Evolutionary conservation across 2,329 filamentous ascomycete genomes (phyloP).

Genomic region (Phymatotrichopsis omnivora): DNA sequence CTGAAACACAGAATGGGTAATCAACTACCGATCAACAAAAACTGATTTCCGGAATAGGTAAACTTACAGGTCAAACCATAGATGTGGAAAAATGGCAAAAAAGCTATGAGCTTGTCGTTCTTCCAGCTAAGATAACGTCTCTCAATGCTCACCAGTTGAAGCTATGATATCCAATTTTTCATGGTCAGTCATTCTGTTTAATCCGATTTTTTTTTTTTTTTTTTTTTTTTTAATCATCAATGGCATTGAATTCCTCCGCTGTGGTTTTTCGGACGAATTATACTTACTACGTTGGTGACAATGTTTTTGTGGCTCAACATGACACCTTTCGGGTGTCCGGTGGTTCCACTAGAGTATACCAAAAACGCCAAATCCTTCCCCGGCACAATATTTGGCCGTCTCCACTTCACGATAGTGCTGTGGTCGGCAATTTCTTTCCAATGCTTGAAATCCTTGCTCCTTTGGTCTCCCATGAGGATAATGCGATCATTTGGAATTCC

Average conservation of each 20-base stretch:
- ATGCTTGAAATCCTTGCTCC: constrained; percentile 39
- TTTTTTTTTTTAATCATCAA: too few species aligned
- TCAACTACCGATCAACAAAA: not conserved
- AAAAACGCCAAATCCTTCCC: constrained; percentile 69
- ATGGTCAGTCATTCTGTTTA: not conserved
- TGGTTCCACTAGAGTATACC: constrained; percentile 84
- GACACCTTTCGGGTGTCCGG: constrained; percentile 83
- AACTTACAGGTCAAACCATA: constrained; percentile 44
- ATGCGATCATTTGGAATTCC: constrained; percentile 64
- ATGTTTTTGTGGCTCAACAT: constrained; percentile 77
- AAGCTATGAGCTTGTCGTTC: constrained; percentile 64
- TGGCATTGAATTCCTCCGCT: not conserved
- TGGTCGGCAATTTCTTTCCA: constrained; percentile 53
- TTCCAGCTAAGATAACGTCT: constrained; percentile 46
- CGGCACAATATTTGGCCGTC: constrained; percentile 47
- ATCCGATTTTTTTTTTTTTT: too few species aligned
- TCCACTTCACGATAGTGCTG: constrained; percentile 57
- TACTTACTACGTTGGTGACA: constrained; percentile 54
- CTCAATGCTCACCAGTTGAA: constrained; percentile 24
- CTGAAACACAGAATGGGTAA: not conserved
- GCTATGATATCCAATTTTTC: constrained; percentile 42
- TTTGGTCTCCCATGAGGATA: constrained; percentile 61
- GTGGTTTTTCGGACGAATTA: constrained; percentile 30
- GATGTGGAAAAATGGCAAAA: constrained; percentile 85
- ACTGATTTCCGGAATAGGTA: not conserved